A percentile compares a stretch with the other conserved stretches of the same genome.
phyloP scores from a whole-genome alignment of 345 rosid species.

The Euphorbia lathyris region DNA sequence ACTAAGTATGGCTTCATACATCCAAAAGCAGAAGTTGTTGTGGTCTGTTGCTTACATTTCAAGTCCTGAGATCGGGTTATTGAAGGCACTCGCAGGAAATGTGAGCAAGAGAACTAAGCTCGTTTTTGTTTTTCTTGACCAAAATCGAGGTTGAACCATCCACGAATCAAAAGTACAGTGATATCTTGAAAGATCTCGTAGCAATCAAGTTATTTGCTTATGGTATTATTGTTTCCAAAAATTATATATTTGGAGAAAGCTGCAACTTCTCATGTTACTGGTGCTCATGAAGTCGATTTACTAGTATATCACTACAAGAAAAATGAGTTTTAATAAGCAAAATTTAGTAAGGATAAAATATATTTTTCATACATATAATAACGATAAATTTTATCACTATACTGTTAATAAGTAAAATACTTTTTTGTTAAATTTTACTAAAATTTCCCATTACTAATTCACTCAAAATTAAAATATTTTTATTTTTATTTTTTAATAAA shows the following conservation, averaged over 20 bases:
- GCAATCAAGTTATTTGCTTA: conserved; percentile 62
- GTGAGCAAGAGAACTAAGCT: conserved; percentile 53
- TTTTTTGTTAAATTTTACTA: no score
- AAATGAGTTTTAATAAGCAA: no score
- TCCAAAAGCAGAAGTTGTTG: conserved; percentile 26
- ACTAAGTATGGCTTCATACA: conserved; percentile 35
- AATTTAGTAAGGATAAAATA: no score
- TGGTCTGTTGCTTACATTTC: conserved; percentile 38
- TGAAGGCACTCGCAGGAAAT: conserved; percentile 48
- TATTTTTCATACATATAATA: no score
- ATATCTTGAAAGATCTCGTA: conserved; percentile 49
- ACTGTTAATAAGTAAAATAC: no score
- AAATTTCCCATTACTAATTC: no score
- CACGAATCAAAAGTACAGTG: conserved; percentile 68
- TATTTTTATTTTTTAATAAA: no score
- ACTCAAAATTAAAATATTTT: no score
- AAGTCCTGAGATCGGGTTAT: conserved; percentile 76
- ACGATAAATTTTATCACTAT: no score
- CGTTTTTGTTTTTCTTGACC: conserved; percentile 56
- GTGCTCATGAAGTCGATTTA: conserved; percentile 74
- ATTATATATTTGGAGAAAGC: conserved; percentile 58
- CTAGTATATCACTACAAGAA: no score
- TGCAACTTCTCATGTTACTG: conserved; percentile 56
- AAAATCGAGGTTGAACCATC: conserved; percentile 57
- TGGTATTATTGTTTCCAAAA: conserved; percentile 72